A percentile compares a stretch with the other conserved stretches of the same genome.
Conservation (phyloP, 805 yeast species). For the Maudiozyma bulderi region DNA sequence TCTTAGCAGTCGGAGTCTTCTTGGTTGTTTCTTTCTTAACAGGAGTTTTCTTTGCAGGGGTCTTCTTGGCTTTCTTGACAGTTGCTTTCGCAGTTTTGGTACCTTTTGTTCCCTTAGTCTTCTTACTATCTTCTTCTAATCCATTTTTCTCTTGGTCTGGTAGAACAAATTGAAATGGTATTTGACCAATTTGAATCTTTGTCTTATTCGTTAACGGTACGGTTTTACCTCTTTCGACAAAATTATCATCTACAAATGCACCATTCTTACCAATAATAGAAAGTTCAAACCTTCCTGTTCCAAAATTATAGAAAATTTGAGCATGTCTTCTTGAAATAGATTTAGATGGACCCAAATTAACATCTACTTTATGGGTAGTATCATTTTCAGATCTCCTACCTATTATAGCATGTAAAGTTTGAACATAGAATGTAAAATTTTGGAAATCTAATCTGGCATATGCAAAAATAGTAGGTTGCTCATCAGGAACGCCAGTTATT, state of each 20-base stretch:
- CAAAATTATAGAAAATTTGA: slow-evolving; percentile 91
- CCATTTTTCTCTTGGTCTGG: slow-evolving; percentile 50
- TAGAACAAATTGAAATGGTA: slow-evolving; percentile 75
- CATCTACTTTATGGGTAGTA: slow-evolving; percentile 67
- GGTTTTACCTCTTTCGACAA: slow-evolving; percentile 84
- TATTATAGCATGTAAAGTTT: slow-evolving; percentile 84
- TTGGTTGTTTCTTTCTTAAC: slow-evolving; percentile 1
- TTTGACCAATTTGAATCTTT: slow-evolving; percentile 86
- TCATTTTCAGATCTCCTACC: slow-evolving; percentile 83
- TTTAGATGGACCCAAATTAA: slow-evolving; percentile 83
- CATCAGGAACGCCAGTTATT: slow-evolving; percentile 11
- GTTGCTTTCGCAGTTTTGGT: slow-evolving; percentile 2
- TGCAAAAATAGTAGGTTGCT: slow-evolving; percentile 36
- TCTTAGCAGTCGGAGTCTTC: slow-evolving; percentile 3
- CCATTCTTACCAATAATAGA: slow-evolving; percentile 92
- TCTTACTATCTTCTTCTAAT: slow-evolving; percentile 21
- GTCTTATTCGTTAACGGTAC: slow-evolving; percentile 77
- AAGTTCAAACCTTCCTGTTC: slow-evolving; percentile 87
- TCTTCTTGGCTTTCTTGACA: slow-evolving; percentile 8
- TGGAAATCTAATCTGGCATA: slow-evolving; percentile 81
- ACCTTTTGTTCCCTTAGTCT: neutral
- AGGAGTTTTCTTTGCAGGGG: slow-evolving; percentile 3
- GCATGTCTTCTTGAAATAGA: slow-evolving; percentile 94
- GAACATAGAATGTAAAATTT: slow-evolving; percentile 88
- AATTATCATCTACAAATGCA: slow-evolving; percentile 86